Conservation (phyloP, 129 eudicot species). For the Oenanthe sinensis region DNA sequence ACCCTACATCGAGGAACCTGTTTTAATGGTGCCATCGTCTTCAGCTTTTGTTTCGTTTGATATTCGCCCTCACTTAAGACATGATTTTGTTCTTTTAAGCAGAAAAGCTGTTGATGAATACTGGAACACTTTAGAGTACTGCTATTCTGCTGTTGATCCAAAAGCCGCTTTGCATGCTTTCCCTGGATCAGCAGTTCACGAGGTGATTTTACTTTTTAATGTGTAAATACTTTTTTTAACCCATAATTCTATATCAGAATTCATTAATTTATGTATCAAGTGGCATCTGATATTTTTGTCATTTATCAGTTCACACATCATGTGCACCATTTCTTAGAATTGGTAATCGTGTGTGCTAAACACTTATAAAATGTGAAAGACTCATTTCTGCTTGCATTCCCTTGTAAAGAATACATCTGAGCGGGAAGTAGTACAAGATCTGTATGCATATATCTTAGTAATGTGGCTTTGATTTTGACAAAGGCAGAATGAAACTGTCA, state of each 20-base stretch:
- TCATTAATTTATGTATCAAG: background rate
- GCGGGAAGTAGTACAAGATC: background rate
- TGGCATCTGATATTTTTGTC: background rate
- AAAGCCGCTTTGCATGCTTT: constrained; percentile 82
- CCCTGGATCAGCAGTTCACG: constrained; percentile 83
- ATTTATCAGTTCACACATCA: background rate
- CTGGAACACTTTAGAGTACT: constrained; percentile 92
- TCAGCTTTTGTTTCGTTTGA: constrained; percentile 38
- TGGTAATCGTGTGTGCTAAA: background rate
- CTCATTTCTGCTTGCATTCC: background rate
- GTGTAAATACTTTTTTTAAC: background rate
- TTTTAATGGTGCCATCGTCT: constrained; percentile 26
- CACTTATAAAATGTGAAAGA: background rate
- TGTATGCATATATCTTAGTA: background rate
- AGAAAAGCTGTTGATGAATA: constrained; percentile 73
- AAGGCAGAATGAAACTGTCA: background rate
- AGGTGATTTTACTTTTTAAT: constrained; percentile 33
- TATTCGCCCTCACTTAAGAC: constrained; percentile 86
- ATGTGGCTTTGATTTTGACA: background rate
- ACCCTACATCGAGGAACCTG: constrained; percentile 95
- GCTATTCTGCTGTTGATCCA: constrained; percentile 74
- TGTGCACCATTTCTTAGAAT: background rate
- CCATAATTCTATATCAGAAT: background rate
- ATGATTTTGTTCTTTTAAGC: constrained; percentile 79
- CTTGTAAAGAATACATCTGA: background rate